Base-by-base conservation (phyloP, 2,329 filamentous ascomycete genomes). In the Phyllosticta ampelicida region DNA sequence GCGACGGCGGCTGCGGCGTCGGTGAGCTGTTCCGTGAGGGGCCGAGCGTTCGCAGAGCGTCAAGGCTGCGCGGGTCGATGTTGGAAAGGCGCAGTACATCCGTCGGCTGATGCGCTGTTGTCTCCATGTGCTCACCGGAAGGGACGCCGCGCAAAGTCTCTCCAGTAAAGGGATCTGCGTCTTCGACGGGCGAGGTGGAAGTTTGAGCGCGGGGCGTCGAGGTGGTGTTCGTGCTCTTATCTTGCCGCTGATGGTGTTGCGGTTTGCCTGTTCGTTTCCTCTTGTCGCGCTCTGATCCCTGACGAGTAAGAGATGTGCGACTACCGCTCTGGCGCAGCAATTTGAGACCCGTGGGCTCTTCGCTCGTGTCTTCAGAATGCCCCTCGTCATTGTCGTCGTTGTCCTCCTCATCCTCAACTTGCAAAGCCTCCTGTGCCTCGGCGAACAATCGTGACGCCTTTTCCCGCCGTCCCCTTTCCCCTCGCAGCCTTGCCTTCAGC, bases 11-110 rank as follows among this genome's bases (percentile, higher is more conserved):
- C 36, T 44, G 36, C 9, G 55, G 55, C 11, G 23, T 58, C n/a
- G 55, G 54, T 28, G 44, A 50, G 44, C 20, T 36, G 48, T 57
- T 53, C 20, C 55, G 36, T 20, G 55, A 57, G n/a, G 55, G 3
- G 1, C 50, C 51, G 11, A 58, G 20, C 26, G 56, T 58, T 11
- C 48, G 44, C 51, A 58, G 48, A 18, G 56, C 56, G 6, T 54
- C 56, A n/a, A 58, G 4, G 18, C 51, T 54, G 23, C 56, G 48
- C 11, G 56, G 56, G 50, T 58, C 56, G 8, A 51, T 26, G 23
- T 44, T 44, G 36, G 36, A 44, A 6, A 44, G 13, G 16, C 36
- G 36, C 11, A 4, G 36, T 4, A 2, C 13, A 1, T 16, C 13
- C 16, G 36, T 44, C 6, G 36, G 13, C 3, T 44, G 10, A n/a